Percentiles rank a stretch among this genome's conserved stretches.
phyloP scores from a whole-genome alignment of 805 yeast species.

The Starmerella tilneyi region DNA sequence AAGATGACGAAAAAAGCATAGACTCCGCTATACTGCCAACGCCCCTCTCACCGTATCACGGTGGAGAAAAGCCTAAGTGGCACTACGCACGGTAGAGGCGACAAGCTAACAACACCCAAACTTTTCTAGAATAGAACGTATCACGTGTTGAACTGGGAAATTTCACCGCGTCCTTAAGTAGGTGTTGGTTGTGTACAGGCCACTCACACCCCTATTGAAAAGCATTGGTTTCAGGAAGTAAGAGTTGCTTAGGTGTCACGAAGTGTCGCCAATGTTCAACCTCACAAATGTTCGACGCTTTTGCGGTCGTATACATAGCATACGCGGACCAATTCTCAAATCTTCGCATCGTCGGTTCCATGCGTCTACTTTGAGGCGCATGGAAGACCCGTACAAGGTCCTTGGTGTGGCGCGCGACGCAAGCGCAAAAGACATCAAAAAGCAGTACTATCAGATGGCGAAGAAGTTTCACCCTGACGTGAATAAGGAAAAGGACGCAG shows the following conservation, averaged over 20 bases:
- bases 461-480: constrained; percentile 95
- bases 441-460: constrained; percentile 86
- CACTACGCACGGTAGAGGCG: too few species aligned
- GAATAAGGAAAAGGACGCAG: constrained; percentile 82
- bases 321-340: constrained; percentile 5
- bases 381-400: constrained; percentile 68
- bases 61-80: too few species aligned
- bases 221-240: background rate
- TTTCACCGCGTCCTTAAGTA: too few species aligned
- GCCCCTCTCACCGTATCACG: too few species aligned
- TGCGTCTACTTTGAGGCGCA: constrained; percentile 14
- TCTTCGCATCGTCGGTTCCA: constrained; percentile 16
- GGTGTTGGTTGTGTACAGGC: too few species aligned
- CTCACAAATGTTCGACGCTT: background rate
- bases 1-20: too few species aligned
- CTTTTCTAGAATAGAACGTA: constrained; percentile 2
- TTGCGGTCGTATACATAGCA: background rate
- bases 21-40: too few species aligned
- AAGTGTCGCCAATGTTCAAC: constrained; percentile 2
- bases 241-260: too few species aligned
- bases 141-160: background rate
- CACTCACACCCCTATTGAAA: background rate
- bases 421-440: constrained; percentile 74
- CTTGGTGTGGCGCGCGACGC: constrained; percentile 71
- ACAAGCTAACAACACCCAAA: too few species aligned